These are phyloP conservation scores for Russula emetica DNA, from an alignment of 768 basidiomycete species.

Conservation along the genomic window DNA sequence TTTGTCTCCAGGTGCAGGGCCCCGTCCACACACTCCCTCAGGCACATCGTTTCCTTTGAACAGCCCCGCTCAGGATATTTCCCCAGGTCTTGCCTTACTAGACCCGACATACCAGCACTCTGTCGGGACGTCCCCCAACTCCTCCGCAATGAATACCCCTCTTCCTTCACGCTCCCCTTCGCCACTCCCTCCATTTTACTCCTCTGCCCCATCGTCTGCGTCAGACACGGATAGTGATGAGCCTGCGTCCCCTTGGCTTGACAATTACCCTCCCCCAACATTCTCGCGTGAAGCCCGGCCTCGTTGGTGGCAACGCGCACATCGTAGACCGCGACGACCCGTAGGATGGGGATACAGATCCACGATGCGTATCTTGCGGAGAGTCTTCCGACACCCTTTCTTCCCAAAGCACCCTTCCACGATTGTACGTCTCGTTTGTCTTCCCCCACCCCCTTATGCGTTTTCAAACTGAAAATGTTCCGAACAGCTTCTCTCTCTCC, in stretches of 20 bases:
- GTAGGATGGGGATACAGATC: constrained; percentile 43
- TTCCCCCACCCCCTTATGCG: background rate
- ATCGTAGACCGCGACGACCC: constrained; percentile 50
- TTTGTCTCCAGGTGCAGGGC: background rate
- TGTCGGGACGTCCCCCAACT: constrained; percentile 30
- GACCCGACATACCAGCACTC: constrained; percentile 6
- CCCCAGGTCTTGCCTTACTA: constrained; percentile 1
- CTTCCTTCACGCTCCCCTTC: constrained; percentile 59
- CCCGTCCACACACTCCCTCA: constrained; percentile 25
- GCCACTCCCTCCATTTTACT: constrained; percentile 52
- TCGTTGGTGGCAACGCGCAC: constrained; percentile 55
- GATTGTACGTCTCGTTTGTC: constrained; percentile 50
- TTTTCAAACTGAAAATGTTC: constrained; percentile 23
- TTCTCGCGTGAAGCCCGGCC: constrained; percentile 39
- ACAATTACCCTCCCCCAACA: constrained; percentile 29
- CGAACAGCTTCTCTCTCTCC: constrained; percentile 57
- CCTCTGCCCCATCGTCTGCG: constrained; percentile 49
- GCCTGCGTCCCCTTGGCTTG: constrained; percentile 41
- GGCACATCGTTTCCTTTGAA: constrained; percentile 12
- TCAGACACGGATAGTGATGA: constrained; percentile 66
- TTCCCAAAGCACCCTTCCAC: constrained; percentile 78
- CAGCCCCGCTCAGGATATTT: background rate
- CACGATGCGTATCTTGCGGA: constrained; percentile 51
- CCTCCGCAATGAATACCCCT: constrained; percentile 44
- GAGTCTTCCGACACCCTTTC: constrained; percentile 64